Evolutionary conservation across 1,284 basidiomycete species (phyloP), one percentile per base, ranked within the genome.

Genomic region (Austropuccinia psidii): DNA sequence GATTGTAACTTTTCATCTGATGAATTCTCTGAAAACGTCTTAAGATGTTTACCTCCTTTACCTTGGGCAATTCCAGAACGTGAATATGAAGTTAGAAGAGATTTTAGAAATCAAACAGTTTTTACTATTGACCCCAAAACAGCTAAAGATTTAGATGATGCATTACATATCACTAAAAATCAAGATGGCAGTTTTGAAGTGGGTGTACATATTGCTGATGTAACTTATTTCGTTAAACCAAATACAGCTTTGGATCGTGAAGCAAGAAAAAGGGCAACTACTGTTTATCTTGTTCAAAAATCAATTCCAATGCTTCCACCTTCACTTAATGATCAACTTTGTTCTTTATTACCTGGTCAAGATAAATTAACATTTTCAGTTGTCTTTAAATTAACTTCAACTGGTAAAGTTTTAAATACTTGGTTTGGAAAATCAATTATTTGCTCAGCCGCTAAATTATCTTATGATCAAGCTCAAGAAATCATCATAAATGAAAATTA

Each of bases 241-340:
- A 96, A 96, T 81, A 96, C 92, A 8, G 90, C 94, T 19, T 84
- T 99, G 77, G 96, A 99, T 79, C 91, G 96, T 41, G 96, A 99
- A 82, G 96, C 96, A 61, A 88, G 93, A 78, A 98, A 97, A 83
- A 87, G 95, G 76, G 95, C 93, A 33, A 98, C 94, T 2, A 93
- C 91, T 77, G 96, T 98, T 62, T 97, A 97, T 80, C 88, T 98
- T 50, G 88, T 98, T 49, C 95, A 98, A 81, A 88, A 93, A 55
- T 88, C 90, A 35, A 93, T 98, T 11, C 93, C 94, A 0, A 98
- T 98, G 95, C 85, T 98, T 6, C 95, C 95, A 0, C 92, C 93
- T 31, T 85, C 88, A 11, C 84, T 98, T 47, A 90, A 89, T 79
- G 93, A 97, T 81, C 87, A 95, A 78, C 85, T 95, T 27, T 98